Conservation (phyloP, 148 eudicot genomes). For the Amaranthus hypochondriacus region DNA sequence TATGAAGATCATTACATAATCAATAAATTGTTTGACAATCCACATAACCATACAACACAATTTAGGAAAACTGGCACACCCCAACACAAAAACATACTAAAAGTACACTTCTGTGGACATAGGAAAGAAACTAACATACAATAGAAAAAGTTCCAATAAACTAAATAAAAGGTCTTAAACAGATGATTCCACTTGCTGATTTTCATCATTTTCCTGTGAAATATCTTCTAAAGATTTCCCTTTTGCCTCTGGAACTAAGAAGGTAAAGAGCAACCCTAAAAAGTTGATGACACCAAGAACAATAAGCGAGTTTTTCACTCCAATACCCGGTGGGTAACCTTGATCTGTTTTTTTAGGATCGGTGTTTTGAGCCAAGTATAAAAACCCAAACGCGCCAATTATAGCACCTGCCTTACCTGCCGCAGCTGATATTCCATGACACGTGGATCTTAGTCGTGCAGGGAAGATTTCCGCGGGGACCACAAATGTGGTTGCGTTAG, state of each 20-base stretch:
- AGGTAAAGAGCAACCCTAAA: slow-evolving; percentile 40
- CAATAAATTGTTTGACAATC: neutral
- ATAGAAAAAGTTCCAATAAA: neutral
- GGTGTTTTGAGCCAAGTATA: slow-evolving; percentile 45
- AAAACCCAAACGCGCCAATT: slow-evolving; percentile 55
- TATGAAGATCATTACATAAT: neutral
- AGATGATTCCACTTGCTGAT: slow-evolving; percentile 9
- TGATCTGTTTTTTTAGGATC: slow-evolving; percentile 41
- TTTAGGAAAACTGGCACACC: slow-evolving; percentile 1
- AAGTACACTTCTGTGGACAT: neutral
- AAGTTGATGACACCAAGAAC: slow-evolving; percentile 38
- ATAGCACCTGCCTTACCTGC: slow-evolving; percentile 64
- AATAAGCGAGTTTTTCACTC: slow-evolving; percentile 44
- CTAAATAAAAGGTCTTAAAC: slow-evolving; percentile 9
- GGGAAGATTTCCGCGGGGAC: slow-evolving; percentile 77
- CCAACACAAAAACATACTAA: neutral
- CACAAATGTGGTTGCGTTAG: slow-evolving; percentile 62
- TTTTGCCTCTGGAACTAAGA: slow-evolving; percentile 59
- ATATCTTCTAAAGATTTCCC: slow-evolving; percentile 64
- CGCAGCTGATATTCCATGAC: slow-evolving; percentile 67
- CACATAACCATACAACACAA: slow-evolving; percentile 4
- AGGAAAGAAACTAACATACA: neutral
- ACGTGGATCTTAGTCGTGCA: slow-evolving; percentile 58
- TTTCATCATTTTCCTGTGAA: slow-evolving; percentile 41
- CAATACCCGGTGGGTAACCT: slow-evolving; percentile 50